phyloP scores from a whole-genome alignment of 306 rosid genomes.

The Dryas octopetala region DNA sequence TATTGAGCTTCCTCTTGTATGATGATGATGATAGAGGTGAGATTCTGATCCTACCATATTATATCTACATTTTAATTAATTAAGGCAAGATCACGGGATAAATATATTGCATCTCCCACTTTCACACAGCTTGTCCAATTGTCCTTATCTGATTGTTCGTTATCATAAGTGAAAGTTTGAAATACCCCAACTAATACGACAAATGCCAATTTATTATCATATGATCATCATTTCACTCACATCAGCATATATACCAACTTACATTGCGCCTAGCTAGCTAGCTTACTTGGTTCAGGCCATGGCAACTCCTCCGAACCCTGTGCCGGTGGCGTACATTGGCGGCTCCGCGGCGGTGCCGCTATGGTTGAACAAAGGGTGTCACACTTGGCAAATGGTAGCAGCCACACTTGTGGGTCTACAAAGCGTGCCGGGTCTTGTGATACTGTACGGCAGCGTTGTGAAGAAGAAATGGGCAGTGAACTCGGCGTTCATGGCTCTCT shows the following conservation, averaged over 20 bases:
- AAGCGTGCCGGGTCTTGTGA: slow-evolving; percentile 60
- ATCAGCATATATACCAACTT: too few relatives aligned
- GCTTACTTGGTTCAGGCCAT: not conserved
- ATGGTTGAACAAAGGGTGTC: slow-evolving; percentile 72
- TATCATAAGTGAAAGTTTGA: too few relatives aligned
- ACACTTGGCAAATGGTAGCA: slow-evolving; percentile 62
- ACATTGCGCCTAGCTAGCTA: not conserved
- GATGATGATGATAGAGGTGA: too few relatives aligned
- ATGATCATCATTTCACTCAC: too few relatives aligned
- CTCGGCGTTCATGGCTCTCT: slow-evolving; percentile 30
- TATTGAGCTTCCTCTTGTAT: too few relatives aligned
- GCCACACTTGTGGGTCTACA: slow-evolving; percentile 63
- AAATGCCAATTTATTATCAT: not conserved
- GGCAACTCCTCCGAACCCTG: slow-evolving; percentile 29
- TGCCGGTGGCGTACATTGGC: slow-evolving; percentile 41
- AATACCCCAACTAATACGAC: not conserved
- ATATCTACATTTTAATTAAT: too few relatives aligned
- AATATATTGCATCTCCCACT: too few relatives aligned
- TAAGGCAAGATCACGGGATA: too few relatives aligned
- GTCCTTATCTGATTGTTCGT: too few relatives aligned
- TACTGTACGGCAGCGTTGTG: slow-evolving; percentile 59
- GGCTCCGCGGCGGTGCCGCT: slow-evolving; percentile 39
- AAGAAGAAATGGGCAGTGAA: slow-evolving; percentile 63
- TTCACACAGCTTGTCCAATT: too few relatives aligned
- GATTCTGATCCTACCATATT: too few relatives aligned